Evolutionary conservation across 2,329 filamentous ascomycete species (phyloP).

Genomic region (Cladophialophora chaetospira): DNA sequence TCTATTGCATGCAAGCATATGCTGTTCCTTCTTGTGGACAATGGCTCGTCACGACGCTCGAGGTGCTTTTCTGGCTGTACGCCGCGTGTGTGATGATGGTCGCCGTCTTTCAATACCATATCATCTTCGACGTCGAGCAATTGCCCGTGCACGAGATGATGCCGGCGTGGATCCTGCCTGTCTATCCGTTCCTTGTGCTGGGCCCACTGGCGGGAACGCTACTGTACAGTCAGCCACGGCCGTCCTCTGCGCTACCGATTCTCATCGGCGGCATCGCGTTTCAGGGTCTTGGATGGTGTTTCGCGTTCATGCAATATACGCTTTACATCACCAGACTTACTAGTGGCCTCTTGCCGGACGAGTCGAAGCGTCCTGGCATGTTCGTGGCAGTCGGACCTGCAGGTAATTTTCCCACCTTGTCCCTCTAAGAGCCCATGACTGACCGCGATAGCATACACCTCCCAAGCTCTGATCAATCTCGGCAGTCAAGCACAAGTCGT

Average conservation of each 20-base stretch:
- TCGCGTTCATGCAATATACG: conserved; percentile 71
- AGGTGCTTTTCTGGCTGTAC: neutral
- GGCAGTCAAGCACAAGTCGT: conserved; percentile 2
- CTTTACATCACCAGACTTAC: conserved; percentile 62
- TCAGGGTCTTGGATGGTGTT: conserved; percentile 68
- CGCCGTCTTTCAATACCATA: conserved; percentile 3
- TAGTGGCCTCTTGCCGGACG: neutral
- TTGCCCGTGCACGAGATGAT: conserved; percentile 67
- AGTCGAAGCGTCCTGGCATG: conserved; percentile 17
- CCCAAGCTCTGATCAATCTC: conserved; percentile 13
- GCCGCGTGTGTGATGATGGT: neutral
- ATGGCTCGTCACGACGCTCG: neutral
- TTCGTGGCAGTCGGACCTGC: conserved; percentile 18
- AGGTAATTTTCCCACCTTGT: neutral
- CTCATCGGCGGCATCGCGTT: conserved; percentile 66
- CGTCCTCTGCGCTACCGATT: conserved; percentile 59
- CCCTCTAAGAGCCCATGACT: neutral
- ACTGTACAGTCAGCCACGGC: conserved; percentile 54
- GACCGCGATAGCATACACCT: conserved; percentile 13
- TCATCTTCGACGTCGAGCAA: conserved; percentile 56
- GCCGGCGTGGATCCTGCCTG: conserved; percentile 72
- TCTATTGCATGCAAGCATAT: neutral
- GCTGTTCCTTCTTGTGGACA: neutral
- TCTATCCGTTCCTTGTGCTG: conserved; percentile 73
- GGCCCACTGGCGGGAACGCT: conserved; percentile 71